phyloP scores from a whole-genome alignment of 2,329 filamentous ascomycete species.

The Colletotrichum euphorbiae region DNA sequence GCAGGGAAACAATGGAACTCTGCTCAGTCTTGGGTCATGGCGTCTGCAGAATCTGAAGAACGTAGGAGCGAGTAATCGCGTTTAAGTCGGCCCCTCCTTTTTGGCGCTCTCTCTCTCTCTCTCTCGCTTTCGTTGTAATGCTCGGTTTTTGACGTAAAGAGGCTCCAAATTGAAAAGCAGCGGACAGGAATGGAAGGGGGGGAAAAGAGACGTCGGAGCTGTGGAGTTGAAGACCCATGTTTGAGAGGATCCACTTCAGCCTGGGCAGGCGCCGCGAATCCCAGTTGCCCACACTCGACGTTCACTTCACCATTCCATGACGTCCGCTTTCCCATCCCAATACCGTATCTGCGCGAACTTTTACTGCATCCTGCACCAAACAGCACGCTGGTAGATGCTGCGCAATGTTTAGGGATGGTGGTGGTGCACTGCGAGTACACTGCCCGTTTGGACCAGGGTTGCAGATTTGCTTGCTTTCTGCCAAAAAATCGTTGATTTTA shows the following conservation, averaged over 20 bases:
- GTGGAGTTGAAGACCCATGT: slow-evolving; percentile 1
- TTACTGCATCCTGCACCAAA: no score
- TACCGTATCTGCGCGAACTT: no score
- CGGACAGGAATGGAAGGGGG: neutral
- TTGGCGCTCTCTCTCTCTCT: no score
- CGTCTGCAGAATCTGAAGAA: neutral
- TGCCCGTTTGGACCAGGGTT: slow-evolving; percentile 13
- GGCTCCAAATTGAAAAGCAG: neutral
- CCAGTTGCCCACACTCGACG: neutral
- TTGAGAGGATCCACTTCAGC: slow-evolving; percentile 21
- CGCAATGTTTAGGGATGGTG: neutral
- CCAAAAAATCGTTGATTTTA: no score
- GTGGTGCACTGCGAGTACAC: neutral
- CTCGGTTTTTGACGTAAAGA: neutral
- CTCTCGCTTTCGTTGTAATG: neutral
- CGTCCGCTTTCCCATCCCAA: no score
- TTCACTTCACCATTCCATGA: no score
- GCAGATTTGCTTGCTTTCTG: no score
- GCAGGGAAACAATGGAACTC: neutral
- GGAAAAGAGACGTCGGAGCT: slow-evolving; percentile 10
- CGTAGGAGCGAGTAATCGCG: slow-evolving; percentile 5
- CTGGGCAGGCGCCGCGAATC: slow-evolving; percentile 8
- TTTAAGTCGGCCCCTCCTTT: no score
- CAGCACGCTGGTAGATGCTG: neutral
- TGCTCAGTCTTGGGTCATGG: slow-evolving; percentile 13